phyloP scores from a whole-genome alignment of 2,329 filamentous ascomycete species.

The Aurifilum marmelostoma region DNA sequence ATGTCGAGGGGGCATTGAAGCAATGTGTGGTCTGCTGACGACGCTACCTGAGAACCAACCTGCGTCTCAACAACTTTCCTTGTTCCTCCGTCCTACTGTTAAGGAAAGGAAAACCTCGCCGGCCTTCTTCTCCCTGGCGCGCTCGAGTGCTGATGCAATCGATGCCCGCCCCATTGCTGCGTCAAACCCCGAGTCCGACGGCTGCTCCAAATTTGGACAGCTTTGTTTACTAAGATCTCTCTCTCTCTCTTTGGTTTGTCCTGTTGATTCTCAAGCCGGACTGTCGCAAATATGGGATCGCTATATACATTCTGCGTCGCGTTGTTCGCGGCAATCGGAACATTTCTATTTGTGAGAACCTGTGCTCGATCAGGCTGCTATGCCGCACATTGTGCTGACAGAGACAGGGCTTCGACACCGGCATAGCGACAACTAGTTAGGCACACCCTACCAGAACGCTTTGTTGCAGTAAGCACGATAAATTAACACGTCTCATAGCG shows the following conservation, averaged over 20 bases:
- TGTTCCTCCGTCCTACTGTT: neutral
- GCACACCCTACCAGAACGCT: neutral
- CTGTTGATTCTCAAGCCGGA: neutral
- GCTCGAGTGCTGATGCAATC: neutral
- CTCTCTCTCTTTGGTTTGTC: neutral
- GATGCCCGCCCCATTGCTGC: neutral
- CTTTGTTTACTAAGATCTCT: neutral
- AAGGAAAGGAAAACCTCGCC: neutral
- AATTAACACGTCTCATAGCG: constrained; percentile 39
- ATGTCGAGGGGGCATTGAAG: neutral
- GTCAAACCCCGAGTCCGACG: neutral
- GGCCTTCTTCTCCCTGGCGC: neutral
- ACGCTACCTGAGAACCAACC: neutral
- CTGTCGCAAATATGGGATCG: constrained; percentile 26
- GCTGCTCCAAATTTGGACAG: neutral
- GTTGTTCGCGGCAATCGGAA: constrained; percentile 61
- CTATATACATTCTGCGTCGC: constrained; percentile 54
- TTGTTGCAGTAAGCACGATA: no score
- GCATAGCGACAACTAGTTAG: constrained; percentile 61
- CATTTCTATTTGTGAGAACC: constrained; percentile 57
- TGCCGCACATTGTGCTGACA: neutral
- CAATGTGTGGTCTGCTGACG: neutral
- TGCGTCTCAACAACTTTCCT: neutral
- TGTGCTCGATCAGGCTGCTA: neutral
- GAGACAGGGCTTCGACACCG: constrained; percentile 59